These are phyloP conservation scores for Draba incana DNA, from an alignment of 345 rosid species.

Conservation along the genomic window DNA sequence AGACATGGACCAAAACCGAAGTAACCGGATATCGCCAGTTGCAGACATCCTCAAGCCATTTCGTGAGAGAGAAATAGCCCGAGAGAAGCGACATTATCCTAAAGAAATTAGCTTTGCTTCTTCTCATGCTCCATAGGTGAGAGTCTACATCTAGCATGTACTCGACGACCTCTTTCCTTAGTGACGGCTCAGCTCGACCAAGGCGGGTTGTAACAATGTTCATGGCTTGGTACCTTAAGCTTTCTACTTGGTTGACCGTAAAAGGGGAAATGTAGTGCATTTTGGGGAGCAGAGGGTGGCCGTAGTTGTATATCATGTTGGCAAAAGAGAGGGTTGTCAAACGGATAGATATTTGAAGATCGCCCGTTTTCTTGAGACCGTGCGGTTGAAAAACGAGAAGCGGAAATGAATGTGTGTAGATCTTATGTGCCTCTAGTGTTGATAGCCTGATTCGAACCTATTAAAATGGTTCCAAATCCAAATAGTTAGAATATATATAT, in stretches of 20 bases:
- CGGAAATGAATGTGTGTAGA: constrained; percentile 76
- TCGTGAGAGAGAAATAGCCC: constrained; percentile 47
- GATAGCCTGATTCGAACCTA: constrained; percentile 62
- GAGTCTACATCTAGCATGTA: constrained; percentile 91
- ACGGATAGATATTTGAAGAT: constrained; percentile 67
- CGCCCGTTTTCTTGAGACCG: constrained; percentile 83
- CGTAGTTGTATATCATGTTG: constrained; percentile 61
- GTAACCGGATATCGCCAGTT: constrained; percentile 72
- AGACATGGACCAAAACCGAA: constrained; percentile 62
- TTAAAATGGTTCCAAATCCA: background rate
- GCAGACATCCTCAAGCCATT: constrained; percentile 70
- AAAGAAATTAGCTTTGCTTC: constrained; percentile 89
- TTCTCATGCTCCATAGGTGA: constrained; percentile 89
- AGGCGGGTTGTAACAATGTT: constrained; percentile 73
- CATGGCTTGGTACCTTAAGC: constrained; percentile 79
- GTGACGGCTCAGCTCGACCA: constrained; percentile 83
- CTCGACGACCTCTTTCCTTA: constrained; percentile 82
- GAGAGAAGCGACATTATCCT: constrained; percentile 72
- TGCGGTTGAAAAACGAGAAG: constrained; percentile 68
- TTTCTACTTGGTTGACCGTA: constrained; percentile 79
- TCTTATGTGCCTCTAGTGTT: constrained; percentile 71
- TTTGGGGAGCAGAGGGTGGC: constrained; percentile 76
- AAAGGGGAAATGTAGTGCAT: constrained; percentile 86
- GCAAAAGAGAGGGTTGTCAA: constrained; percentile 72
- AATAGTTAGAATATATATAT: background rate